These are phyloP conservation scores for Mrakia frigida DNA, from an alignment of 768 basidiomycete species.

Conservation along the genomic window DNA sequence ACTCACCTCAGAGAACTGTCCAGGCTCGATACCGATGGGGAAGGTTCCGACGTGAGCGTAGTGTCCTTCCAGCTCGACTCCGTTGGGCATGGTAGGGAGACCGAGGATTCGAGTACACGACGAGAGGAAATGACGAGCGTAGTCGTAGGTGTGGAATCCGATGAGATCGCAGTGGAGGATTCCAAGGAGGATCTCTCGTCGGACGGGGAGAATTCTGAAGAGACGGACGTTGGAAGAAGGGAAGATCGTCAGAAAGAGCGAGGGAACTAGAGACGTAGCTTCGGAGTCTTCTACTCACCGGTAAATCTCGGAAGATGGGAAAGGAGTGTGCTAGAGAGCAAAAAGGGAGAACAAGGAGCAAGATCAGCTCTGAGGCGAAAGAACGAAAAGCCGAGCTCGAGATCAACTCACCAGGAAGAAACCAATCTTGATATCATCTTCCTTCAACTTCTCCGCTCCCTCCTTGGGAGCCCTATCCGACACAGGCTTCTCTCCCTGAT, in stretches of 20 bases:
- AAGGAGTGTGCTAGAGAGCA: conserved; percentile 29
- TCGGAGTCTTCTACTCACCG: conserved; percentile 5
- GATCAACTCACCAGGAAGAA: conserved; percentile 90
- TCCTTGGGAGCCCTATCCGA: conserved; percentile 13
- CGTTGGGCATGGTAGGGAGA: conserved; percentile 94
- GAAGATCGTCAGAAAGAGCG: not conserved
- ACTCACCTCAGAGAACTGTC: conserved; percentile 75
- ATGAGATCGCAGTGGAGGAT: conserved; percentile 93
- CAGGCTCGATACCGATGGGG: conserved; percentile 96
- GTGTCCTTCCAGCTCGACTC: conserved; percentile 91
- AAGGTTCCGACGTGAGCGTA: conserved; percentile 97
- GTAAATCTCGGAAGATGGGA: conserved; percentile 34
- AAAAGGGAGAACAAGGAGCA: no score
- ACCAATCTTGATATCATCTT: conserved; percentile 69
- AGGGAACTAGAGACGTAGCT: no score
- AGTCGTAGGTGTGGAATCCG: conserved; percentile 99
- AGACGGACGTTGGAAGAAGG: not conserved
- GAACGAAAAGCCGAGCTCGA: not conserved
- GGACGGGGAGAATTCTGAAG: conserved; percentile 84
- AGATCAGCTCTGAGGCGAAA: not conserved
- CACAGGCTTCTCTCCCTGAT: conserved; percentile 29
- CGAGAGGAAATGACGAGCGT: conserved; percentile 97
- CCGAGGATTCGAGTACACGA: conserved; percentile 95
- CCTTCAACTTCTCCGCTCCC: conserved; percentile 19
- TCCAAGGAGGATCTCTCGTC: conserved; percentile 94